A percentile compares a stretch with the other conserved stretches of the same genome.
phyloP scores from a whole-genome alignment of 495 filamentous ascomycete genomes.

The Talaromyces trachyspermus region DNA sequence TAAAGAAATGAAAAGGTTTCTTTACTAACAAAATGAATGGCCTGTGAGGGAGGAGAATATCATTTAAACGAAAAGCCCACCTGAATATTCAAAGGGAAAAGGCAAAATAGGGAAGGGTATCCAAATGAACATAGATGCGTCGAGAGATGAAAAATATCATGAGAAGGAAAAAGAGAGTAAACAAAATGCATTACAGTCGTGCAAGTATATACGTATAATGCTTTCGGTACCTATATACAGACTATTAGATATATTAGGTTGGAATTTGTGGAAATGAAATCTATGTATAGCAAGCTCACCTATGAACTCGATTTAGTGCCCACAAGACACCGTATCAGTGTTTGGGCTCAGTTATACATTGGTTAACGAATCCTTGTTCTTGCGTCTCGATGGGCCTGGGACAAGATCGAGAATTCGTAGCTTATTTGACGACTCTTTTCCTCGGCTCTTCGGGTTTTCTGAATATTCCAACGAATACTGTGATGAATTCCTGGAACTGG shows the following conservation, averaged over 20 bases:
- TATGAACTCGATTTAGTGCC: too few relatives aligned
- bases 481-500: constrained; percentile 42
- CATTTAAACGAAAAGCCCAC: too few relatives aligned
- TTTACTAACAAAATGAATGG: not conserved
- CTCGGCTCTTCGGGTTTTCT: constrained; percentile 33
- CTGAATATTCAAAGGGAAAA: too few relatives aligned
- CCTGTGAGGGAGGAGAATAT: not conserved
- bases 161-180: not conserved
- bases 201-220: too few relatives aligned
- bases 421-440: constrained; percentile 39
- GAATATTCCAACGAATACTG: constrained; percentile 39
- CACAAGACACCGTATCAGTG: too few relatives aligned
- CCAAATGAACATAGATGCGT: constrained; percentile 39
- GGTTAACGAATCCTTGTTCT: constrained; percentile 26
- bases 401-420: constrained; percentile 44
- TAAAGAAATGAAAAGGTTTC: constrained; percentile 10
- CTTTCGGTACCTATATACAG: too few relatives aligned
- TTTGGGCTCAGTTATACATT: not conserved
- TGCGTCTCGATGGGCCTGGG: constrained; percentile 34
- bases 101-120: constrained; percentile 30
- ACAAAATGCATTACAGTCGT: not conserved
- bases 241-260: too few relatives aligned
- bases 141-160: constrained; percentile 6
- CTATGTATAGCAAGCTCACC: too few relatives aligned
- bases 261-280: too few relatives aligned